Evolutionary conservation across 2,329 filamentous ascomycete genomes (phyloP), one percentile per base, ranked within the genome.

Genomic region (Colletotrichum liaoningense): DNA sequence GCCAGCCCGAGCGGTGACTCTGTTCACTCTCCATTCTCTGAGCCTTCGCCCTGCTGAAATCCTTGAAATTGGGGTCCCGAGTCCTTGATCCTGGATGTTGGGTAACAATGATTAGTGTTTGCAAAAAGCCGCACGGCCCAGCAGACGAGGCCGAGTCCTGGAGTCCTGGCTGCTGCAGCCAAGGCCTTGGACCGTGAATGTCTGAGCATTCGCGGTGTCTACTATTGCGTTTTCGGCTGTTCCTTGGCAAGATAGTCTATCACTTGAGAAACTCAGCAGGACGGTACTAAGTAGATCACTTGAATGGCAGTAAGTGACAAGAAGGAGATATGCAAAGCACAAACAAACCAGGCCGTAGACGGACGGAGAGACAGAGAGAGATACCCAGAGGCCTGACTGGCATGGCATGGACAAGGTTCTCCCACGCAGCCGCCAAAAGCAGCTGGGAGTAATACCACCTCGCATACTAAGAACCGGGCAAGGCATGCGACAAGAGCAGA

Each of bases 401-500:
- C 46, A 64, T 33, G 62, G 60, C 42, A 22, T 49, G 2, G 60
- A 54, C 60, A 63, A 54, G 60, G 60, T 54, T 63, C 46, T 54
- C n/a, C 7, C 60, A 33, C 60, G 24, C 58, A 46, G 24, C 58
- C 26, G 24, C 26, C 38, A 49, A 49, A 8, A 35, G n/a, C 28
- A 35, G 56, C 56, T 38, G 56, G 30, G 22, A 52, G 59, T 52
- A 30, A 63, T 63, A 63, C 8, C 11, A 49, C 59, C 42, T 33
- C 42, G 11, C 33, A 24, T 52, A 49, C 26, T 63, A 49, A 63
- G 59, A 26, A 24, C 35, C 42, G 52, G 52, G 22, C 52, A 14
- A 55, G 52, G 24, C 22, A 24, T 24, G 22, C 12, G 24, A 35
- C 59, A 63, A 30, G 59, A 46, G 14, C 46, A 22, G 26, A 46